Evolutionary conservation across 2,329 filamentous ascomycete genomes (phyloP).

Genomic region (Hirsutella thompsonii): DNA sequence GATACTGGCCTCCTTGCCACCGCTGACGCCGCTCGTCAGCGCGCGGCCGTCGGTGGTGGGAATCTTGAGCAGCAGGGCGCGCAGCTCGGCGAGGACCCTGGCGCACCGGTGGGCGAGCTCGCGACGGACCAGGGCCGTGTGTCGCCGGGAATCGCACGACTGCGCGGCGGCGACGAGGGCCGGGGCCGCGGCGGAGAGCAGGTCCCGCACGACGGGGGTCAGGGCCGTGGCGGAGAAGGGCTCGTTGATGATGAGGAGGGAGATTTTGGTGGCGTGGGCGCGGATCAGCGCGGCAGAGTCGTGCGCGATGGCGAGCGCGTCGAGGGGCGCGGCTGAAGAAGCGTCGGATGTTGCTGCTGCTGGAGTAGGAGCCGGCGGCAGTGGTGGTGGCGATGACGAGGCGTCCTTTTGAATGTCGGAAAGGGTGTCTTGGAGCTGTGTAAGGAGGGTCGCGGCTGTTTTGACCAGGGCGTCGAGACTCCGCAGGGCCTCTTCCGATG

Average conservation of each 20-base stretch:
- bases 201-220: constrained; percentile 53
- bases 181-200: constrained; percentile 62
- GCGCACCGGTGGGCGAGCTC: constrained; percentile 50
- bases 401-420: constrained; percentile 22
- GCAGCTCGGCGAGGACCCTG: constrained; percentile 50
- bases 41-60: constrained; percentile 41
- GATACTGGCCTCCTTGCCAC: constrained; percentile 39
- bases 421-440: constrained; percentile 28
- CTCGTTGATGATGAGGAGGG: constrained; percentile 72
- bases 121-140: constrained; percentile 48
- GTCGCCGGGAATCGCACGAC: constrained; percentile 45
- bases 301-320: constrained; percentile 55
- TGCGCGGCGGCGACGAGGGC: constrained; percentile 60
- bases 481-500: constrained; percentile 12
- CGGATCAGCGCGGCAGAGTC: constrained; percentile 62
- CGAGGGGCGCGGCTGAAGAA: constrained; percentile 25
- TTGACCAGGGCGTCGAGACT: constrained; percentile 25
- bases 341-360: too few species aligned
- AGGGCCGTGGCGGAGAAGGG: constrained; percentile 77
- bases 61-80: constrained; percentile 46
- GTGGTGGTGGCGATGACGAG: constrained; percentile 3
- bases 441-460: constrained; percentile 23
- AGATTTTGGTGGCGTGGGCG: constrained; percentile 78
- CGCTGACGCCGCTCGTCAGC: constrained; percentile 18
- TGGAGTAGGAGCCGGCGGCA: neutral